Conservation (phyloP, 176 grass and related monocot genomes). For the Hordeum marinum region DNA sequence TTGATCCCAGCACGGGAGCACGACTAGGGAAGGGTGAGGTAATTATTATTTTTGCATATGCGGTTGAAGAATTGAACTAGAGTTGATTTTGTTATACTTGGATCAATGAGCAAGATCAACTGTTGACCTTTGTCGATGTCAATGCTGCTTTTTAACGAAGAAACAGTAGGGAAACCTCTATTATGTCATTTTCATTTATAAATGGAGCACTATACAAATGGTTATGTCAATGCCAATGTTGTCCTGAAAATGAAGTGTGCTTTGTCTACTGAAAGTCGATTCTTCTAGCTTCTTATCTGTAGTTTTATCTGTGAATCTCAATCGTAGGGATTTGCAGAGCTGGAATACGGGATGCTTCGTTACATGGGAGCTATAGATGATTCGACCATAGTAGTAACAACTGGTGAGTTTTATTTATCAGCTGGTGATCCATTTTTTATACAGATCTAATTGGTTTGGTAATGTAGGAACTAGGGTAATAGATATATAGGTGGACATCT, state of each 20-base stretch:
- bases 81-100: background rate
- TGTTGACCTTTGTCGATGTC: background rate
- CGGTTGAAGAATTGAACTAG: background rate
- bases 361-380: slow-evolving; percentile 95
- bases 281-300: background rate
- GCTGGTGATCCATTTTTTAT: background rate
- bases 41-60: slow-evolving; percentile 11
- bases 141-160: background rate
- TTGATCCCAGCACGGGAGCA: slow-evolving; percentile 88
- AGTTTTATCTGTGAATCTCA: background rate
- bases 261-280: background rate
- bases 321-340: slow-evolving; percentile 81
- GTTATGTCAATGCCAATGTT: background rate
- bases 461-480: background rate
- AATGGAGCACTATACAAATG: background rate
- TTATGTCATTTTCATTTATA: background rate
- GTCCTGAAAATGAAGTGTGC: background rate
- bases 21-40: slow-evolving; percentile 93
- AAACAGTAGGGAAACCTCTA: background rate
- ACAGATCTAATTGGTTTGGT: background rate
- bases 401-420: slow-evolving; percentile 49
- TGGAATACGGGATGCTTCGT: slow-evolving; percentile 94
- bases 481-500: slow-evolving; percentile 9
- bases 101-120: background rate
- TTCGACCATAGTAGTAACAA: slow-evolving; percentile 82